Evolutionary conservation across 2,329 filamentous ascomycete species (phyloP).

Genomic region (Lecanicillium sp.): DNA sequence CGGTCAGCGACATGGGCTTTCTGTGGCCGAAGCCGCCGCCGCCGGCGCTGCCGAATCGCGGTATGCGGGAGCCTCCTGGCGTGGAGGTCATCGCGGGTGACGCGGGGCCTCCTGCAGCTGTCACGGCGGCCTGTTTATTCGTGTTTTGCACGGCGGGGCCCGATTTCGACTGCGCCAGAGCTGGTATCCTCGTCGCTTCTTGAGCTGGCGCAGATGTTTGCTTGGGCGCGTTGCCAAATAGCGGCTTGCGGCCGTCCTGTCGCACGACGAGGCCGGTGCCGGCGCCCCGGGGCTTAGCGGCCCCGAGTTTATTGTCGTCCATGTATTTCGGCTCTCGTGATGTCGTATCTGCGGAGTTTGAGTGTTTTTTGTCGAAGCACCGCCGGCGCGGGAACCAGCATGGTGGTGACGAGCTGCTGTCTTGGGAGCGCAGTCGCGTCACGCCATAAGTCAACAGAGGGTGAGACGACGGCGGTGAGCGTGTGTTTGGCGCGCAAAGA

Average conservation of each 20-base stretch:
- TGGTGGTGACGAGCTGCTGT: background rate
- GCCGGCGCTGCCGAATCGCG: slow-evolving; percentile 19
- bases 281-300: background rate
- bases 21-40: slow-evolving; percentile 12
- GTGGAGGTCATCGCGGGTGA: slow-evolving; percentile 17
- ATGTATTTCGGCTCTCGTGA: background rate
- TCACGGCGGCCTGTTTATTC: slow-evolving; percentile 11
- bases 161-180: slow-evolving; percentile 4
- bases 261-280: slow-evolving; percentile 1
- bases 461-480: background rate
- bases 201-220: background rate
- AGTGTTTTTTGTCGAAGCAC: background rate
- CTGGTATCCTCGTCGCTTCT: slow-evolving; percentile 18
- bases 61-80: slow-evolving; percentile 30
- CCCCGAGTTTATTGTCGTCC: background rate
- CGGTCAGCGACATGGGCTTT: slow-evolving; percentile 34
- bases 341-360: background rate
- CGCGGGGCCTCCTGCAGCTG: slow-evolving; percentile 4
- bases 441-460: too few relatives aligned
- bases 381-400: slow-evolving; percentile 5
- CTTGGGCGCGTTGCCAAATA: background rate
- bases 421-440: slow-evolving; percentile 3
- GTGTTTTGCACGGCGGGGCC: slow-evolving; percentile 17
- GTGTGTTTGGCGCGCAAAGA: too few relatives aligned
- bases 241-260: slow-evolving; percentile 7